phyloP scores from a whole-genome alignment of 164 flowering plant species.

The Dillenia suffruticosa region DNA sequence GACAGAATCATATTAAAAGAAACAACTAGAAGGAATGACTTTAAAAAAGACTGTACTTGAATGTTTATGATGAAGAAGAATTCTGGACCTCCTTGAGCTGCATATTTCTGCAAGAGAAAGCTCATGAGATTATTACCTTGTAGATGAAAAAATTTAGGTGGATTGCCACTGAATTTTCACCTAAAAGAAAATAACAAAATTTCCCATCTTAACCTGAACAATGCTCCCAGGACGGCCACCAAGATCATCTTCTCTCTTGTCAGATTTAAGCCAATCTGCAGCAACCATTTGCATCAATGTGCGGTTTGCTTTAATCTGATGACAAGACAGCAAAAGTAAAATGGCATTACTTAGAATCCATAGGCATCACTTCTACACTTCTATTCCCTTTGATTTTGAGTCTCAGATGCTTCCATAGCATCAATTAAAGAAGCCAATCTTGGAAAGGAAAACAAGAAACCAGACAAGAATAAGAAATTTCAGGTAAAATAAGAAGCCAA shows the following conservation, averaged over 20 bases:
- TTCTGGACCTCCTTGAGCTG: conserved; percentile 69
- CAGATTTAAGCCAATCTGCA: conserved; percentile 85
- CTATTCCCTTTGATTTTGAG: too few relatives aligned
- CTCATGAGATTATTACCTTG: conserved; percentile 4
- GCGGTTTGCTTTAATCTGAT: conserved; percentile 61
- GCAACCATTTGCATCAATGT: conserved; percentile 85
- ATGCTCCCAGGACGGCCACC: conserved; percentile 70
- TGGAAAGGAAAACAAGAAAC: too few relatives aligned
- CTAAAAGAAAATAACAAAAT: background rate
- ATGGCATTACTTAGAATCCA: background rate
- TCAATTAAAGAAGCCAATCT: too few relatives aligned
- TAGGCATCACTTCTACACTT: too few relatives aligned
- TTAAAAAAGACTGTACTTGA: conserved; percentile 44
- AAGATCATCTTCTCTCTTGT: conserved; percentile 79
- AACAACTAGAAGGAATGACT: background rate
- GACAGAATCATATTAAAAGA: background rate
- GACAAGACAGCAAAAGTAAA: background rate
- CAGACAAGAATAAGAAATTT: too few relatives aligned
- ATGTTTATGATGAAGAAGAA: conserved; percentile 86
- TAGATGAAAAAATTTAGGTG: background rate
- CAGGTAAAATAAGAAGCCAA: too few relatives aligned
- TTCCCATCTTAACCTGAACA: conserved; percentile 53
- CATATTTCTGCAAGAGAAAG: conserved; percentile 60
- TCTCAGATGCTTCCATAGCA: too few relatives aligned
- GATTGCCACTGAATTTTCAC: background rate